Evolutionary conservation across 208 protist species (phyloP).

Genomic region (Trypanosoma avium): DNA sequence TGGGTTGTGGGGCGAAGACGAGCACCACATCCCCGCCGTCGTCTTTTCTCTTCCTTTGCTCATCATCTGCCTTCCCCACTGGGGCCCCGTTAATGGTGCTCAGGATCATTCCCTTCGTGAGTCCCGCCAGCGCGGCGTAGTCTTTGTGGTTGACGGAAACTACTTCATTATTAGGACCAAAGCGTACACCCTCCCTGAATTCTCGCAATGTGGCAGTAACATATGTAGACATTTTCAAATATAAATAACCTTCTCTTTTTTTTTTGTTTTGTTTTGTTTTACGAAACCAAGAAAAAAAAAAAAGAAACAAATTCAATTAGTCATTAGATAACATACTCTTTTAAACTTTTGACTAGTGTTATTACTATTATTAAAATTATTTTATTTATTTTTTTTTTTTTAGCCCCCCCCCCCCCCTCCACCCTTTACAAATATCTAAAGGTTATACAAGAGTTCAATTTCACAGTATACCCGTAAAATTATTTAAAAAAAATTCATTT

Average conservation of each 20-base stretch:
- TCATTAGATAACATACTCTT: no score
- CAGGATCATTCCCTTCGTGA: constrained; percentile 67
- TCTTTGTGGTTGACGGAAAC: constrained; percentile 34
- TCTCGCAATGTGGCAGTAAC: constrained; percentile 51
- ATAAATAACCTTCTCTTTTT: constrained; percentile 25
- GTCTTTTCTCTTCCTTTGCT: constrained; percentile 32
- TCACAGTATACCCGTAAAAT: no score
- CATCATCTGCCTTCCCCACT: constrained; percentile 42
- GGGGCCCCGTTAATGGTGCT: constrained; percentile 74
- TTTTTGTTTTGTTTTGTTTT: constrained; percentile 11
- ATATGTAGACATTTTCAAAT: constrained; percentile 35
- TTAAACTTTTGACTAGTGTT: no score
- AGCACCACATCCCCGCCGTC: constrained; percentile 48
- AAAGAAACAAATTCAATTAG: constrained; percentile 11
- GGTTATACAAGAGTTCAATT: no score
- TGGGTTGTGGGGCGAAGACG: constrained; percentile 30
- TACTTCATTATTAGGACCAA: constrained; percentile 55
- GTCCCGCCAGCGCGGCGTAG: constrained; percentile 35
- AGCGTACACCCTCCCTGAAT: constrained; percentile 49
- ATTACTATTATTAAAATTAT: no score
- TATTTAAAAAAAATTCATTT: no score
- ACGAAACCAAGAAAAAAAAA: background rate
- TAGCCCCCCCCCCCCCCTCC: no score
- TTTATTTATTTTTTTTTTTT: no score
- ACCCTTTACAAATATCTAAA: no score